These are phyloP conservation scores for Agapanthus africanus DNA, from an alignment of 106 monocot genomes.

Conservation along the genomic window DNA sequence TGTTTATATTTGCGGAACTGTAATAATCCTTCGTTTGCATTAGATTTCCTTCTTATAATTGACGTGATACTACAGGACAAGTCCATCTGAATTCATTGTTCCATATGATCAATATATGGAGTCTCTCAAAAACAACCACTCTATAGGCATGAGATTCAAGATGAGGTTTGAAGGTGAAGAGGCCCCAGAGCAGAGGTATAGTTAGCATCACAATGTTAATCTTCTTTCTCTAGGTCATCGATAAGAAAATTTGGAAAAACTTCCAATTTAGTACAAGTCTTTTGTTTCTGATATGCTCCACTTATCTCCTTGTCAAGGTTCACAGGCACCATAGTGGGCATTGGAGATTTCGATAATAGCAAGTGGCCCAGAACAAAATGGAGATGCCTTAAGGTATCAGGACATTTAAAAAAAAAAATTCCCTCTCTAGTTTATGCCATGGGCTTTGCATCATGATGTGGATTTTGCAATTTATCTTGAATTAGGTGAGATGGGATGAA, in stretches of 20 bases:
- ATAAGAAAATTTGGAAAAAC: neutral
- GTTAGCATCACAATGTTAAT: too few relatives aligned
- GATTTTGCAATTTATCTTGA: too few relatives aligned
- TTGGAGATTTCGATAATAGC: constrained; percentile 53
- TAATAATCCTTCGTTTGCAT: neutral
- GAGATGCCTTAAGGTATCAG: constrained; percentile 78
- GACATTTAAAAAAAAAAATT: neutral
- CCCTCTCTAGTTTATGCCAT: neutral
- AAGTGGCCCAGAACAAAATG: constrained; percentile 85
- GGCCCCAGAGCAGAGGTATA: constrained; percentile 89
- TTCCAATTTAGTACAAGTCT: neutral
- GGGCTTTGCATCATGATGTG: neutral
- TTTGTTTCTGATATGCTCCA: neutral
- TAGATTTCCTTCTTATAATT: neutral
- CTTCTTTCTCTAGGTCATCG: too few relatives aligned
- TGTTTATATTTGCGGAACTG: too few relatives aligned
- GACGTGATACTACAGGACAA: constrained; percentile 42
- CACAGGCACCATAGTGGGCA: constrained; percentile 78
- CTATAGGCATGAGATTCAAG: constrained; percentile 78
- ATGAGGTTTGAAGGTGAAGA: constrained; percentile 99
- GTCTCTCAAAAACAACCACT: constrained; percentile 66
- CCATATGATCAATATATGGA: constrained; percentile 87
- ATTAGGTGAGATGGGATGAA: constrained; percentile 93
- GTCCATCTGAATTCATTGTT: constrained; percentile 92
- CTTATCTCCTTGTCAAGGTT: constrained; percentile 37